Percentiles rank a stretch among this genome's conserved stretches.
Evolutionary conservation across 306 rosid genomes (phyloP).

Genomic region (Ceratonia siliqua): DNA sequence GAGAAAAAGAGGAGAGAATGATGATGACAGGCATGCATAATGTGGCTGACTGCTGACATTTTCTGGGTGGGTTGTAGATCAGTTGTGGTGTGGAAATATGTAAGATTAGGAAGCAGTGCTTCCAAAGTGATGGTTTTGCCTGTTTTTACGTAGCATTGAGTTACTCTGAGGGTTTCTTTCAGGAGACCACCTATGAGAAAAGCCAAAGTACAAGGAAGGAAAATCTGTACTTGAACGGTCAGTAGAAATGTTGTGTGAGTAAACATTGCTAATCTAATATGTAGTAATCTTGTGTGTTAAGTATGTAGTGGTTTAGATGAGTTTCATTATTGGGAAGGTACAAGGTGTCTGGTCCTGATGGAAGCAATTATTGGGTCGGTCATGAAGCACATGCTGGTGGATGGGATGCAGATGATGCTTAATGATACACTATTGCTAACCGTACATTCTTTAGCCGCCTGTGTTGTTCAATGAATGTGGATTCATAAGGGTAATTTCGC

Average conservation of each 20-base stretch:
- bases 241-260: conserved; percentile 42
- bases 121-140: conserved; percentile 27
- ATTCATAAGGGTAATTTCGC: conserved; percentile 33
- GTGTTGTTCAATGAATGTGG: conserved; percentile 44
- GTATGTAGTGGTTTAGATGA: conserved; percentile 35
- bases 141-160: conserved; percentile 34
- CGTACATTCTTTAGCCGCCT: conserved; percentile 60
- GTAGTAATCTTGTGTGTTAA: conserved; percentile 10
- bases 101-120: conserved; percentile 55
- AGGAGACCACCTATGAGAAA: conserved; percentile 64
- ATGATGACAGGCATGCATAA: conserved; percentile 89
- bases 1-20: conserved; percentile 70
- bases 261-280: conserved; percentile 20
- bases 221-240: conserved; percentile 75
- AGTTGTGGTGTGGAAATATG: conserved; percentile 91
- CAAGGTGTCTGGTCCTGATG: conserved; percentile 79
- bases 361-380: conserved; percentile 70
- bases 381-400: conserved; percentile 69
- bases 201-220: conserved; percentile 75
- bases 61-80: conserved; percentile 95
- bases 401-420: conserved; percentile 88
- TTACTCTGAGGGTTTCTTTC: conserved; percentile 45
- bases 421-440: conserved; percentile 39
- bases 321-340: conserved; percentile 58
- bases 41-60: conserved; percentile 87